A percentile compares a stretch with the other conserved stretches of the same genome.
Conservation (phyloP, 768 basidiomycete genomes). For the Psilocybe tampanensis region DNA sequence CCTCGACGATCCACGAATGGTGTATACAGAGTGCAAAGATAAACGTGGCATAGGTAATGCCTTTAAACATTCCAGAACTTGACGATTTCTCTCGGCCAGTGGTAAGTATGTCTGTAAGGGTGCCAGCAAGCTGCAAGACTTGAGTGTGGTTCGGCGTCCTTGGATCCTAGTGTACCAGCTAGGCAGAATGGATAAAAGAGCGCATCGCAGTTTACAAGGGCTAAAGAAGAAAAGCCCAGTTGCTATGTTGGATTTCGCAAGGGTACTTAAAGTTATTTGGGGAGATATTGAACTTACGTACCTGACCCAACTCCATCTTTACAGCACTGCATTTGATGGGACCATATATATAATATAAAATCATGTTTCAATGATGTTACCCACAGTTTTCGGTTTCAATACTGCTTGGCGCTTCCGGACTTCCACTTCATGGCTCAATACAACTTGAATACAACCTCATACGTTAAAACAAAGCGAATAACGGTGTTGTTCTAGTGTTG, state of each 20-base stretch:
- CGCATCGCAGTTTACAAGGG: background rate
- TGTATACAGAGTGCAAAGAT: background rate
- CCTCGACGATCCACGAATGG: background rate
- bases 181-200: background rate
- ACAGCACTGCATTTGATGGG: background rate
- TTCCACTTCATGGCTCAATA: background rate
- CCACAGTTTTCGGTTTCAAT: background rate
- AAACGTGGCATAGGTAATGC: conserved; percentile 1
- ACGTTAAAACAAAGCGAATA: too few species aligned
- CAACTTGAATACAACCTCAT: too few species aligned
- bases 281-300: background rate
- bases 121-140: background rate
- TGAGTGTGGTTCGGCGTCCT: background rate
- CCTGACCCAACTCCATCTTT: too few species aligned
- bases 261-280: background rate
- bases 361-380: background rate
- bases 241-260: background rate
- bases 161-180: conserved; percentile 5
- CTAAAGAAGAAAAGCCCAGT: conserved; percentile 1
- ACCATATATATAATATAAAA: background rate
- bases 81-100: background rate
- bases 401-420: background rate
- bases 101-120: too few species aligned
- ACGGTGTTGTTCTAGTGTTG: too few species aligned
- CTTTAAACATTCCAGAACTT: conserved; percentile 4